Percentiles rank a stretch among this genome's conserved stretches.
These are phyloP conservation scores for Pseudocercospora fuligena DNA, from an alignment of 2,329 filamentous ascomycete species.

Conservation along the genomic window DNA sequence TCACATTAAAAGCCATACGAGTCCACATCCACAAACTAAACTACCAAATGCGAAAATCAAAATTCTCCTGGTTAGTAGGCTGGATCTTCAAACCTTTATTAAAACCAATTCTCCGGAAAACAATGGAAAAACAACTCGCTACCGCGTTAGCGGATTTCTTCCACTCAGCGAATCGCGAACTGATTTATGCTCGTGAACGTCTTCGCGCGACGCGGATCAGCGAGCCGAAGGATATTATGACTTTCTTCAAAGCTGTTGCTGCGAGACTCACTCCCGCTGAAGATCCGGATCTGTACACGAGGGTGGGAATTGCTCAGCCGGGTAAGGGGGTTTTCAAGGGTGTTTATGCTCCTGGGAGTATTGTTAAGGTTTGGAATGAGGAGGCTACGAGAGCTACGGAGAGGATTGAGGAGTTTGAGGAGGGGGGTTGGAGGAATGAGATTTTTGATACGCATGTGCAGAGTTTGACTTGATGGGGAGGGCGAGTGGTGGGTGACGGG, in stretches of 20 bases:
- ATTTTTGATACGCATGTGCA: slow-evolving; percentile 65
- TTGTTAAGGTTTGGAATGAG: slow-evolving; percentile 88
- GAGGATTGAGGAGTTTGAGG: slow-evolving; percentile 73
- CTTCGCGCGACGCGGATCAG: slow-evolving; percentile 84
- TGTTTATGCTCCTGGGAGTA: slow-evolving; percentile 84
- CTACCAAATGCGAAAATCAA: slow-evolving; percentile 75
- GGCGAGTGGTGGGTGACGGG: neutral
- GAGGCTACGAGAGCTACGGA: slow-evolving; percentile 73
- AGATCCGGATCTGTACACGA: slow-evolving; percentile 75
- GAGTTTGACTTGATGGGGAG: slow-evolving; percentile 28
- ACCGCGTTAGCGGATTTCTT: slow-evolving; percentile 71
- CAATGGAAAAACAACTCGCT: slow-evolving; percentile 79
- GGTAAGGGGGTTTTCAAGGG: slow-evolving; percentile 74
- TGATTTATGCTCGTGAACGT: slow-evolving; percentile 84
- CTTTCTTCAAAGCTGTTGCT: slow-evolving; percentile 81
- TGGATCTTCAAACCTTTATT: slow-evolving; percentile 86
- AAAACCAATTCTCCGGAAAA: slow-evolving; percentile 76
- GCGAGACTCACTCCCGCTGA: slow-evolving; percentile 73
- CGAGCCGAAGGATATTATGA: slow-evolving; percentile 76
- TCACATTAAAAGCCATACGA: slow-evolving; percentile 74
- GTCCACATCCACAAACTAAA: slow-evolving; percentile 87
- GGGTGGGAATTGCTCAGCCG: slow-evolving; percentile 70
- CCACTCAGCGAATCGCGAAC: slow-evolving; percentile 77
- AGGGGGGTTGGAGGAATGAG: slow-evolving; percentile 79
- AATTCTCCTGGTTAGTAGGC: slow-evolving; percentile 71